phyloP scores from a whole-genome alignment of 2,329 filamentous ascomycete genomes.

The Colletotrichum higginsianum region DNA sequence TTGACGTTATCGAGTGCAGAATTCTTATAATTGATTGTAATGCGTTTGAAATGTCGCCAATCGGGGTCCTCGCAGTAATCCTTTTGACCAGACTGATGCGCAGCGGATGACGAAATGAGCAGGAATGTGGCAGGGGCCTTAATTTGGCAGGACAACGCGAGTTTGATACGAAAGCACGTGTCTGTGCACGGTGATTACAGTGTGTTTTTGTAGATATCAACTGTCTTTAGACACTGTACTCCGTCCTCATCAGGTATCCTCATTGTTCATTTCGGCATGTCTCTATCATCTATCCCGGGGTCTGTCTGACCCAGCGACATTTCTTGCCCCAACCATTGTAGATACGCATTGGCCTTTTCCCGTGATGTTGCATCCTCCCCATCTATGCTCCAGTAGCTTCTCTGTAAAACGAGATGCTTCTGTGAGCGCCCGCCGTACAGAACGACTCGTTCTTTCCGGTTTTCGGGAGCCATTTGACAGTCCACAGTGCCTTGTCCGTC shows the following conservation, averaged over 20 bases:
- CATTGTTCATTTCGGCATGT: conserved; percentile 9
- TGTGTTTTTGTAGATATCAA: neutral
- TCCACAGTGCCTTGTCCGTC: conserved; percentile 88
- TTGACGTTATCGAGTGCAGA: neutral
- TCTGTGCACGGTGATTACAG: conserved; percentile 58
- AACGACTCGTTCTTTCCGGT: conserved; percentile 79
- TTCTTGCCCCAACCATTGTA: conserved; percentile 8
- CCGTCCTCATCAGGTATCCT: neutral
- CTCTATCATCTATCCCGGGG: conserved; percentile 7
- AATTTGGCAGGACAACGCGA: conserved; percentile 71
- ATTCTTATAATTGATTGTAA: neutral
- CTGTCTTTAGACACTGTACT: conserved; percentile 5
- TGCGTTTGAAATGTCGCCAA: conserved; percentile 30
- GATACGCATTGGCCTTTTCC: neutral
- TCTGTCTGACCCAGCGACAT: neutral
- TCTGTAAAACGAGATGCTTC: conserved; percentile 85
- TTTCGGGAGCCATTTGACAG: conserved; percentile 87
- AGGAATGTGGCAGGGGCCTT: conserved; percentile 35
- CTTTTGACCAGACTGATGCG: neutral
- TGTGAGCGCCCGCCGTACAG: conserved; percentile 82
- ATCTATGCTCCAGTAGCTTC: conserved; percentile 77
- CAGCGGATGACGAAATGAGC: conserved; percentile 42
- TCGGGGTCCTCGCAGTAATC: conserved; percentile 13
- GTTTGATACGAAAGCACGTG: conserved; percentile 65
- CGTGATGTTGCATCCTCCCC: neutral